Base-by-base conservation (phyloP, 768 basidiomycete species). In the Boletellus ananas region DNA sequence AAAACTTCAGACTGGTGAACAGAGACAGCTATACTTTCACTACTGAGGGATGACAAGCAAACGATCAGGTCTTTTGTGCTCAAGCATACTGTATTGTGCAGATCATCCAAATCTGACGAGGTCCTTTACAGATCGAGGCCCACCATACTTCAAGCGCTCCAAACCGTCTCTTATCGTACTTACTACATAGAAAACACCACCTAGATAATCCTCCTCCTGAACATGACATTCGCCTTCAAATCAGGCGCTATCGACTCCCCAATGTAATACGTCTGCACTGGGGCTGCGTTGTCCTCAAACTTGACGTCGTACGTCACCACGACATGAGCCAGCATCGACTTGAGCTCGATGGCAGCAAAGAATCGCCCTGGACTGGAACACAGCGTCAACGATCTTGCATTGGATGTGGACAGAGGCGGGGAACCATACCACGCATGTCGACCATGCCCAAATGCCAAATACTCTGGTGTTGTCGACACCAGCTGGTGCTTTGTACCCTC, bases 251-350 rank as follows among this genome's bases (percentile, higher is more conserved):
- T 33, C 2, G 29, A 2, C 11, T 10, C 7, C 3, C 51, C 55
- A 6, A 47, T 6, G 11, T 25, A 16, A 16, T 47, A 1, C 6
- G 7, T n/a, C 7, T 33, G 3, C 6, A 47, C 47, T 4, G 2
- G 39, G 1, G 33, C 20, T 25, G 20, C 42, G 14, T 17, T 23
- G 14, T 34, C 47, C 27, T 45, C 51, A 40, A 47, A 29, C 36
- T 52, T 56, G 41, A 56, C 16, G 21, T 56, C 50, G 20, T 51
- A 50, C 2, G 18, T 34, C 62, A 47, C 64, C n/a, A 79, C 52
- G 4, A 79, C 40, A 45, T 75, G 64, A 8, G 76, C 76, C 33
- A 79, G 48, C 59, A 79, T 70, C 0, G 70, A 59, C 57, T 79
- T 79, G 59, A 80, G 58, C 50, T 71, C 64, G 27, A 60, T 63